Evolutionary conservation across 2,329 filamentous ascomycete genomes (phyloP), one percentile per base, ranked within the genome.

Genomic region (Truncatella angustata): DNA sequence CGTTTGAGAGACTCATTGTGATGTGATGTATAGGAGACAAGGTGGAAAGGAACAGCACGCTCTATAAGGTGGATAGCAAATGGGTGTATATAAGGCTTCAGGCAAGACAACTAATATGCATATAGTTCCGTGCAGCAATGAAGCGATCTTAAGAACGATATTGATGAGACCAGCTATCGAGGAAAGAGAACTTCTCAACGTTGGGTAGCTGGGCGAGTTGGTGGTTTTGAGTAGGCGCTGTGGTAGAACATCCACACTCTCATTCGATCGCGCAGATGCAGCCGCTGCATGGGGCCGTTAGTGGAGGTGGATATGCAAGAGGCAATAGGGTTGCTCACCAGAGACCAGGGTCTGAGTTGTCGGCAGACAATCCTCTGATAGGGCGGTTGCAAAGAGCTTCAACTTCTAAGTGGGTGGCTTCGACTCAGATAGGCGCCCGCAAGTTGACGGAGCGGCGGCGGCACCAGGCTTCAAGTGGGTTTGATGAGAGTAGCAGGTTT

Each of bases 141-240:
- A 70, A 70, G 63, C 63, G 67, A 67, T 62, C n/a, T 61, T 58
- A 62, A 66, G 62, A 67, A 66, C 58, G 68, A 63, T 68, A 65
- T 66, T 59, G 67, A 72, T 46, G 77, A 83, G 79, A 70, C 79
- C 79, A 82, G 80, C 80, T 82, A 73, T 73, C 74, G 73, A 74
- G 67, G 68, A 69, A 75, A 35, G 65, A 68, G 62, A 64, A 63
- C 45, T 40, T 58, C 63, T 59, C 62, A 59, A 64, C 63, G 58
- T 59, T 63, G 63, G 64, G 59, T 58, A 59, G 59, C 56, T 69
- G 70, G 73, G 75, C 73, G 68, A 66, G 66, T 64, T 59, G 67
- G 64, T 69, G 73, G 73, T 81, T 82, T 80, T 81, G 76, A 80
- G 73, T 73, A 68, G 69, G 64, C 71, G 70, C 67, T 68, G 66